phyloP scores from a whole-genome alignment of 345 rosid genomes.

The Rhizophora apiculata region DNA sequence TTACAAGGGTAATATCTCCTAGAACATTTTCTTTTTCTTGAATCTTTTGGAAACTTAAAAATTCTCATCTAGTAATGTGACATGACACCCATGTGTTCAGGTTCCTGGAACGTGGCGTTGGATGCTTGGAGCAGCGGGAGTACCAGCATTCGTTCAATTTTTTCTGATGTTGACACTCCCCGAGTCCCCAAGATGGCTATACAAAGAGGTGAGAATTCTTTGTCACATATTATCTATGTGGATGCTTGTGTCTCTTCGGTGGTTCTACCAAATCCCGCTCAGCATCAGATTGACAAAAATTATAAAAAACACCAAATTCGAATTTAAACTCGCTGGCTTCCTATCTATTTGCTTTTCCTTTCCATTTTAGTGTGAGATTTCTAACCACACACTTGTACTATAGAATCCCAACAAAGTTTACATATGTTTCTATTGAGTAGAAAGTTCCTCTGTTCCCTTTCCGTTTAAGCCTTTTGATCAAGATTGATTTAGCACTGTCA shows the following conservation, averaged over 20 bases:
- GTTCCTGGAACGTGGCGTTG: constrained; percentile 83
- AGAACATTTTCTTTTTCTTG: background rate
- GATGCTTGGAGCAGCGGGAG: constrained; percentile 84
- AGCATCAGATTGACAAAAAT: no score
- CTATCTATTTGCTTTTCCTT: background rate
- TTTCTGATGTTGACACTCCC: constrained; percentile 64
- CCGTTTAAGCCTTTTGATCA: background rate
- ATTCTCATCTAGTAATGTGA: background rate
- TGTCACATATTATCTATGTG: no score
- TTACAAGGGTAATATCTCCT: constrained; percentile 41
- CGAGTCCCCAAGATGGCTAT: constrained; percentile 91
- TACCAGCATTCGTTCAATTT: constrained; percentile 66
- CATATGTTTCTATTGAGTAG: background rate
- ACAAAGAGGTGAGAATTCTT: constrained; percentile 34
- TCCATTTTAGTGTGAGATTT: no score
- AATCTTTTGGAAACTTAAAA: background rate
- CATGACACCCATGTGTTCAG: constrained; percentile 25
- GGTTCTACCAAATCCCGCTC: no score
- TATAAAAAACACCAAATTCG: background rate
- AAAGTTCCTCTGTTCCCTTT: no score
- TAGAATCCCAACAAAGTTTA: no score
- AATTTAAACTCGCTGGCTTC: no score
- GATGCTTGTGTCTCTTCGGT: no score
- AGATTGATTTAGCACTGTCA: background rate
- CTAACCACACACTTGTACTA: no score